These are phyloP conservation scores for Stachybotrys chartarum DNA, from an alignment of 2,329 filamentous ascomycete species.

Conservation along the genomic window DNA sequence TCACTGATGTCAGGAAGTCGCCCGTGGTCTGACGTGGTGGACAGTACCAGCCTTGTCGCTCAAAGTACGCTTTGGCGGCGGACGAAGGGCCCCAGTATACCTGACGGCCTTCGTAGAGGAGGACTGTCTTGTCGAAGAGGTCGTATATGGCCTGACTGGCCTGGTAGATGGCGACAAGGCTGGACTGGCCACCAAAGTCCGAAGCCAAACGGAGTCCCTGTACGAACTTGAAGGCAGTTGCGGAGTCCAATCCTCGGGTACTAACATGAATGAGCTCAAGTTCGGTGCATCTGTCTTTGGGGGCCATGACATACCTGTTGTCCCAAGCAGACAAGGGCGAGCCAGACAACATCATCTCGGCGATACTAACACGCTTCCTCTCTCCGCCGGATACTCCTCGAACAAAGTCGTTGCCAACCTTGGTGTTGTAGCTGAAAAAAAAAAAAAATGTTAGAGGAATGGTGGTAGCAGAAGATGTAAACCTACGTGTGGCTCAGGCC, in stretches of 20 bases:
- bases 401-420: conserved; percentile 68
- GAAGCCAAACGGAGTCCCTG: conserved; percentile 58
- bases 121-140: conserved; percentile 66
- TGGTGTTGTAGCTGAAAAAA: conserved; percentile 41
- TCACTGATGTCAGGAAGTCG: conserved; percentile 64
- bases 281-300: no score
- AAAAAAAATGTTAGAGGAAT: no score
- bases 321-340: conserved; percentile 58
- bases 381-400: conserved; percentile 66
- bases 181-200: conserved; percentile 55
- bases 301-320: conserved; percentile 34
- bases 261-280: conserved; percentile 6
- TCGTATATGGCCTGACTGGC: conserved; percentile 64
- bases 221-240: conserved; percentile 67
- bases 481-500: conserved; percentile 61
- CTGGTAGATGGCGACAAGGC: conserved; percentile 65
- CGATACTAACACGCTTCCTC: conserved; percentile 74
- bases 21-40: conserved; percentile 59
- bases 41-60: conserved; percentile 61
- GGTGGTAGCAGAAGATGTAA: not conserved
- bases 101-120: conserved; percentile 70
- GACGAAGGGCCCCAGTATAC: conserved; percentile 65
- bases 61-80: conserved; percentile 58
- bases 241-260: conserved; percentile 66
- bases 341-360: conserved; percentile 64